These are phyloP conservation scores for Trichoderma lentiforme DNA, from an alignment of 2,329 filamentous ascomycete species.

Conservation along the genomic window DNA sequence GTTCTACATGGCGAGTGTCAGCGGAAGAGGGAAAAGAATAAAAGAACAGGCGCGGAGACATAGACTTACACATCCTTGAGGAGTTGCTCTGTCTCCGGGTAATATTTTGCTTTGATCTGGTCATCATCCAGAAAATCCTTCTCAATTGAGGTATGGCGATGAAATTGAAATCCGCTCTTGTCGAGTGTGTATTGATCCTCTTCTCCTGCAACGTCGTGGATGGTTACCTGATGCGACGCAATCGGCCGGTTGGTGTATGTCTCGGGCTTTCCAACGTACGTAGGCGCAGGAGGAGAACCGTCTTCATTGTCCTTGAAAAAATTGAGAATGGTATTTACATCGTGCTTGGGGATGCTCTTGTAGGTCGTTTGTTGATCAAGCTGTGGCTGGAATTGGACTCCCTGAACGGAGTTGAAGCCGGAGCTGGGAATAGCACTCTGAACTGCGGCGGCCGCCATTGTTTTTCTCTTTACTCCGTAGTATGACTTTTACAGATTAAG, in stretches of 20 bases:
- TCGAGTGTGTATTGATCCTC: conserved; percentile 39
- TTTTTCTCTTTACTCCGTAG: not conserved
- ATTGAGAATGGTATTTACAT: conserved; percentile 37
- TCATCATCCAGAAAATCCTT: conserved; percentile 51
- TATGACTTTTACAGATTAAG: not conserved
- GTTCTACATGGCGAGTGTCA: conserved; percentile 40
- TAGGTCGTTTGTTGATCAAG: not conserved
- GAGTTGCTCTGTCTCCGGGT: conserved; percentile 67
- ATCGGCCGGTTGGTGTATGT: conserved; percentile 31
- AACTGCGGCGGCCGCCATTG: conserved; percentile 26
- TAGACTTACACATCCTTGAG: conserved; percentile 56
- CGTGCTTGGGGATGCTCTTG: conserved; percentile 19
- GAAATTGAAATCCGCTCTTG: conserved; percentile 37
- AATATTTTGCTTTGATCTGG: conserved; percentile 63
- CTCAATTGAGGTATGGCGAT: conserved; percentile 30
- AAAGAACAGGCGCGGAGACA: too few species aligned
- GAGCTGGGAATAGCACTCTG: conserved; percentile 18
- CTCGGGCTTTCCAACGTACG: conserved; percentile 34
- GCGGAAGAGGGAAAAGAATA: not conserved
- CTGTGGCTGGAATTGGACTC: conserved; percentile 14
- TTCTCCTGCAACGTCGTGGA: conserved; percentile 36
- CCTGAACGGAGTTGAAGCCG: conserved; percentile 13
- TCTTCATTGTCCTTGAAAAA: conserved; percentile 42
- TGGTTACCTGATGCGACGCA: conserved; percentile 28
- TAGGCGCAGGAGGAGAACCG: conserved; percentile 37